Evolutionary conservation across 495 filamentous ascomycete genomes (phyloP).

Genomic region (Immersiella caudata): DNA sequence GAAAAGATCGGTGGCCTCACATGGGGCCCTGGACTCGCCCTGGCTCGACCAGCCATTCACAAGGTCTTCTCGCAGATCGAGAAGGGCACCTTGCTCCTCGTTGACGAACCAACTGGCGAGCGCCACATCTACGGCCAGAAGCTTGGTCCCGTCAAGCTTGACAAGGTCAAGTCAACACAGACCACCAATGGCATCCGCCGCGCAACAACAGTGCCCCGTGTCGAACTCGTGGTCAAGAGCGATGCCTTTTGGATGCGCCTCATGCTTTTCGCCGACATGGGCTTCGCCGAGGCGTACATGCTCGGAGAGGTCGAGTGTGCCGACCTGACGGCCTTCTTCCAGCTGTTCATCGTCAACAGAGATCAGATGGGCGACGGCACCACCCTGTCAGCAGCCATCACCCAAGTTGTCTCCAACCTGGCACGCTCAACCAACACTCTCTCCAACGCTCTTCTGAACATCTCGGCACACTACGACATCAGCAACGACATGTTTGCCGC

Average conservation of each 20-base stretch:
- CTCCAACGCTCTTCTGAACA: conserved; percentile 64
- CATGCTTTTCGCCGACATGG: conserved; percentile 70
- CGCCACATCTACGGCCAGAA: conserved; percentile 38
- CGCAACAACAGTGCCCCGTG: conserved; percentile 33
- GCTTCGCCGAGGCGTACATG: conserved; percentile 75
- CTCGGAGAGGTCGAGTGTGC: conserved; percentile 65
- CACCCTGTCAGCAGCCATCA: conserved; percentile 61
- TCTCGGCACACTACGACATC: conserved; percentile 74
- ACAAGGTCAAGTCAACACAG: conserved; percentile 23
- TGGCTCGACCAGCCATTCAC: conserved; percentile 45
- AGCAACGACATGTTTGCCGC: conserved; percentile 74
- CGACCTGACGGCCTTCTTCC: conserved; percentile 66
- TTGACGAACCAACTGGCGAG: conserved; percentile 42
- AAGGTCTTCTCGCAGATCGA: conserved; percentile 46
- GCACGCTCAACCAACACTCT: conserved; percentile 65
- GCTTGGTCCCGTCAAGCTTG: conserved; percentile 24
- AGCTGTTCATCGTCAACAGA: conserved; percentile 69
- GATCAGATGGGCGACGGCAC: conserved; percentile 57
- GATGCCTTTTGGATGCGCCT: conserved; percentile 68
- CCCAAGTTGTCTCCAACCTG: conserved; percentile 52
- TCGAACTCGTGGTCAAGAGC: conserved; percentile 57
- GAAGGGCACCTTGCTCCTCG: conserved; percentile 46
- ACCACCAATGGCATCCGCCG: conserved; percentile 25
- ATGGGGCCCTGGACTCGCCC: conserved; percentile 42
- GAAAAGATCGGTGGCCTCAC: conserved; percentile 41